A percentile compares a stretch with the other conserved stretches of the same genome.
Evolutionary conservation across 352 stramenopile genomes (phyloP).

Genomic region (Pythium dissimile): DNA sequence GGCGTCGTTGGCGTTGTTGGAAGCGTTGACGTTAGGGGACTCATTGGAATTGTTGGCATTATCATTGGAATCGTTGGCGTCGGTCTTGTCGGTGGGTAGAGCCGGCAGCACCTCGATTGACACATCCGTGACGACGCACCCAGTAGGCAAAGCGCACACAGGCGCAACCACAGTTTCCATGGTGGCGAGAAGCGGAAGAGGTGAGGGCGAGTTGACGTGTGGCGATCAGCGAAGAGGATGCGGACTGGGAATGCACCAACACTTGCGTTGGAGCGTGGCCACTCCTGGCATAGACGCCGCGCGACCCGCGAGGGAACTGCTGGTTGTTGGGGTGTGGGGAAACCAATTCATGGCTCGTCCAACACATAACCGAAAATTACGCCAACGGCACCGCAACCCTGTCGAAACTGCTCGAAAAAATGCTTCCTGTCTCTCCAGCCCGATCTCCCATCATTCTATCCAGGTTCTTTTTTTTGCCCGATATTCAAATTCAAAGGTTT

Average conservation of each 20-base stretch:
- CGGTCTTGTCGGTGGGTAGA: neutral
- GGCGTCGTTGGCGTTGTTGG: neutral
- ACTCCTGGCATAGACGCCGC: constrained; percentile 6
- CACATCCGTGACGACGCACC: neutral
- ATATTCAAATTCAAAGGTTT: constrained; percentile 6
- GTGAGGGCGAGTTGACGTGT: neutral
- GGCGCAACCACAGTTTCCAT: neutral
- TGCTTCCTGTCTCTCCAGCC: constrained; percentile 14
- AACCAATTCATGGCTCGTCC: neutral
- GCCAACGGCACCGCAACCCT: constrained; percentile 7
- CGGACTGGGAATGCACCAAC: neutral
- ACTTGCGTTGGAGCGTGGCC: neutral
- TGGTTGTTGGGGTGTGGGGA: constrained; percentile 13
- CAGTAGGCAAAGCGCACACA: neutral
- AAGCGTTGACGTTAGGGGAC: too few relatives aligned
- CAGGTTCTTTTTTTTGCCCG: constrained; percentile 15
- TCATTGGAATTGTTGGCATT: constrained; percentile 3
- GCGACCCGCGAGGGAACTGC: neutral
- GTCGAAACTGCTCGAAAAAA: constrained; percentile 10
- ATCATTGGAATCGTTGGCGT: constrained; percentile 2
- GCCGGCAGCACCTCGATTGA: neutral
- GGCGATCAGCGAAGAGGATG: neutral
- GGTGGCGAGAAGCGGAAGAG: neutral
- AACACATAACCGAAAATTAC: constrained; percentile 13
- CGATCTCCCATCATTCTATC: neutral